These are phyloP conservation scores for Paramecium octaurelia DNA, from an alignment of 73 alveolate species.

Conservation along the genomic window DNA sequence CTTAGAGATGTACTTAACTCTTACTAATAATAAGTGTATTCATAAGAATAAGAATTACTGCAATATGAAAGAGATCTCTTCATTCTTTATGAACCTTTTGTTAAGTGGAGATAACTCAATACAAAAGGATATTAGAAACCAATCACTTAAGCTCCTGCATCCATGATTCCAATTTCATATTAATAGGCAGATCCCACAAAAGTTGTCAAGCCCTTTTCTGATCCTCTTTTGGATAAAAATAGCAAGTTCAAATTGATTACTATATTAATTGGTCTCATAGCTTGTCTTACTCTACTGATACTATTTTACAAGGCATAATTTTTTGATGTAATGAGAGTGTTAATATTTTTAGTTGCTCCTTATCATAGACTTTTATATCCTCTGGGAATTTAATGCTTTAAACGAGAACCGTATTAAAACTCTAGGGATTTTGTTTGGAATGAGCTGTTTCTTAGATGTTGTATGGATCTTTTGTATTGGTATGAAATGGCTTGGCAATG, in stretches of 20 bases:
- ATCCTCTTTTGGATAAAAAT: neutral
- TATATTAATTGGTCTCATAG: neutral
- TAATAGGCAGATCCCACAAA: neutral
- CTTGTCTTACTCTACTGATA: neutral
- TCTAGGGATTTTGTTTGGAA: neutral
- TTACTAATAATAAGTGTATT: neutral
- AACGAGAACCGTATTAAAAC: conserved; percentile 13
- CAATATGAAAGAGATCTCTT: neutral
- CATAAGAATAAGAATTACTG: neutral
- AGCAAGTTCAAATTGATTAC: neutral
- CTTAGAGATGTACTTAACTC: neutral
- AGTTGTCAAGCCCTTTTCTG: neutral
- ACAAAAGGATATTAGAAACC: neutral
- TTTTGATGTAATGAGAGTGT: conserved; percentile 3
- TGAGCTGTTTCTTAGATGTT: neutral
- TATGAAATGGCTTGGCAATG: neutral
- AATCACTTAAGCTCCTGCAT: neutral
- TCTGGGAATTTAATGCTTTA: neutral
- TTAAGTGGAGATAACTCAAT: neutral
- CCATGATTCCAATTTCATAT: neutral
- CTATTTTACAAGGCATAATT: neutral
- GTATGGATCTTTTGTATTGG: conserved; percentile 3
- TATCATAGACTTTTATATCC: neutral
- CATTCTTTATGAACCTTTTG: neutral
- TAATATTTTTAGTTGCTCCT: neutral